Base-by-base conservation (phyloP, 306 rosid genomes). In the Luffa acutangula region DNA sequence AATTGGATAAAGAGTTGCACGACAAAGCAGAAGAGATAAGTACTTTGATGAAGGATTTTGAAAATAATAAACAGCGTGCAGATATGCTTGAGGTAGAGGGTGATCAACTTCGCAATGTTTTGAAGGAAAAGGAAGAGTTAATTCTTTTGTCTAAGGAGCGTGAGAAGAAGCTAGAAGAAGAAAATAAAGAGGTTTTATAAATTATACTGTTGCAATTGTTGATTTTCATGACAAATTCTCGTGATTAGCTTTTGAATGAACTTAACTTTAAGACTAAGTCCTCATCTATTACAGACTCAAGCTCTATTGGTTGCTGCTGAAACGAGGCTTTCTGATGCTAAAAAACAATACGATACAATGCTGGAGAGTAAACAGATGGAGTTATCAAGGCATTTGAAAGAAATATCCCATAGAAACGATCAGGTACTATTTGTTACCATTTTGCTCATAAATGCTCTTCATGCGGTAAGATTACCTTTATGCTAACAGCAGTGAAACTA, bases 331-430 rank as follows among this genome's bases (percentile, higher is more conserved):
- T 75, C 82, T 49, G 97, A 93, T 53, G 91, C 92, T 80, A 91
- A 82, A 84, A 91, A 89, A 83, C 91, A 95, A 79, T 90, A 89
- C 70, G 91, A 95, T 82, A 81, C 81, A 79, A 88, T 95, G 99
- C 86, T 89, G 76, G 97, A 95, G 79, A 87, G 81, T 82, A 89
- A 95, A 76, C 93, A 91, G 64, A 83, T 83, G 51, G 99, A 95
- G 71, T 77, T 95, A 81, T 93, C 97, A 43, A 90, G 87, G 89
- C 97, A 95, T 86, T 88, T 95, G 90, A 95, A 91, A 83, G 97
- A 95, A 67, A 89, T 95, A 82, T 95, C 97, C 76, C 97, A 82
- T 82, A 90, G 93, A 87, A 95, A 92, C 60, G 99, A 93, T 89
- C 97, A 95, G 97, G 99, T 92, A 62, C 79, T 81, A 52, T 77